Evolutionary conservation across 2,329 filamentous ascomycete genomes (phyloP).

Genomic region (Nemania diffusa): DNA sequence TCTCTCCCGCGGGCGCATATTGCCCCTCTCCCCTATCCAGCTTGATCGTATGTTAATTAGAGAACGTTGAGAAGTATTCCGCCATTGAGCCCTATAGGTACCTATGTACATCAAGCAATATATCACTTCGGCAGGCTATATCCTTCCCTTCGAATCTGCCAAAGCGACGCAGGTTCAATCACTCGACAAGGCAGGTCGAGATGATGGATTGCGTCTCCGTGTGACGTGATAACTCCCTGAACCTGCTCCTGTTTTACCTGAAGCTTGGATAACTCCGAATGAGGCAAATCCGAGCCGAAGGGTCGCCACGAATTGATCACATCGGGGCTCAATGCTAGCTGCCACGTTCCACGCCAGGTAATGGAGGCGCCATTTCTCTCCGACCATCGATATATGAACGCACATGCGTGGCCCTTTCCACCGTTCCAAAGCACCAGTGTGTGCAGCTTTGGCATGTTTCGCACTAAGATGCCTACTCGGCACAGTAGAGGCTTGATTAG

Average conservation of each 20-base stretch:
- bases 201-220: conserved; percentile 49
- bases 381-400: conserved; percentile 49
- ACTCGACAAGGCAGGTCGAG: conserved; percentile 48
- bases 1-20: too few species aligned
- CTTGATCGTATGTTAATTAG: too few species aligned
- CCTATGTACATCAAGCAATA: too few species aligned
- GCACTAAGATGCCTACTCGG: conserved; percentile 40
- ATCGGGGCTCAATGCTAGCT: conserved; percentile 41
- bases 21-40: too few species aligned
- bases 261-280: conserved; percentile 39
- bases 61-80: too few species aligned
- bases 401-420: conserved; percentile 45
- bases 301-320: conserved; percentile 44
- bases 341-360: conserved; percentile 51
- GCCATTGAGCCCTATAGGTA: too few species aligned
- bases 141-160: conserved; percentile 47
- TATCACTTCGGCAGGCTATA: too few species aligned
- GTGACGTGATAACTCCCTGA: conserved; percentile 40
- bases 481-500: conserved; percentile 43
- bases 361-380: conserved; percentile 41
- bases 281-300: conserved; percentile 35
- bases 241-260: conserved; percentile 41
- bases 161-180: conserved; percentile 48
- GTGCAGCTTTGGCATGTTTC: conserved; percentile 48
- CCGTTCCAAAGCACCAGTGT: conserved; percentile 52